Evolutionary conservation across 805 yeast genomes (phyloP).

Genomic region (Hermanozyma aechmeae): DNA sequence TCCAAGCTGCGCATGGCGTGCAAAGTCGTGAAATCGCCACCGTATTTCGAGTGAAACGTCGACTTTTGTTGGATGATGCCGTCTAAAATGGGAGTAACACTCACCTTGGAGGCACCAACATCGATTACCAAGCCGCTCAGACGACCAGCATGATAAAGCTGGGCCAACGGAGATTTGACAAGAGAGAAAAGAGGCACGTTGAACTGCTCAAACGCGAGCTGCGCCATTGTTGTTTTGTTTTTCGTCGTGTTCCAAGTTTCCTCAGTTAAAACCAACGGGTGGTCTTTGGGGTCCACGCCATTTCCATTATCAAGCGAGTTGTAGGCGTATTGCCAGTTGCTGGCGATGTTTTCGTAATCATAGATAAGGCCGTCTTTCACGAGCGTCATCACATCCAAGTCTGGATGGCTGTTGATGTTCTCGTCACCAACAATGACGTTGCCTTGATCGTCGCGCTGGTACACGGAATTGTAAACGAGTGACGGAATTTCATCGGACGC

Average conservation of each 20-base stretch:
- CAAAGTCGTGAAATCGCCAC: conserved; percentile 75
- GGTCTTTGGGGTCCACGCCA: conserved; percentile 44
- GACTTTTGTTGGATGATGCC: conserved; percentile 66
- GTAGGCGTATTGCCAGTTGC: conserved; percentile 62
- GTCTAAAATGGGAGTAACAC: conserved; percentile 70
- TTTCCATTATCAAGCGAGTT: conserved; percentile 32
- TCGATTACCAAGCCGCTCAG: conserved; percentile 75
- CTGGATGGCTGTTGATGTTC: conserved; percentile 34
- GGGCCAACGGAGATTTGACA: conserved; percentile 69
- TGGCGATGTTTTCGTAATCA: conserved; percentile 62
- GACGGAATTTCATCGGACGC: conserved; percentile 58
- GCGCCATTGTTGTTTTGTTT: conserved; percentile 48
- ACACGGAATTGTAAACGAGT: conserved; percentile 47
- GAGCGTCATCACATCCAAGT: conserved; percentile 46
- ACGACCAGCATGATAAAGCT: conserved; percentile 68
- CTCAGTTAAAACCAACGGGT: conserved; percentile 57
- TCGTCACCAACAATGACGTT: conserved; percentile 37
- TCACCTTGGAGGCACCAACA: conserved; percentile 59
- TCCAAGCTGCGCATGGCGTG: conserved; percentile 45
- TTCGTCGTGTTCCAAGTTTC: conserved; percentile 62
- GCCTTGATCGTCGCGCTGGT: conserved; percentile 27
- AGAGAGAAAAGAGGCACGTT: conserved; percentile 71
- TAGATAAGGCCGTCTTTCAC: conserved; percentile 57
- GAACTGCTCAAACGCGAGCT: conserved; percentile 66
- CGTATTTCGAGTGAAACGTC: conserved; percentile 58